These are phyloP conservation scores for Leccinellum albellum DNA, from an alignment of 768 basidiomycete species.

Conservation along the genomic window DNA sequence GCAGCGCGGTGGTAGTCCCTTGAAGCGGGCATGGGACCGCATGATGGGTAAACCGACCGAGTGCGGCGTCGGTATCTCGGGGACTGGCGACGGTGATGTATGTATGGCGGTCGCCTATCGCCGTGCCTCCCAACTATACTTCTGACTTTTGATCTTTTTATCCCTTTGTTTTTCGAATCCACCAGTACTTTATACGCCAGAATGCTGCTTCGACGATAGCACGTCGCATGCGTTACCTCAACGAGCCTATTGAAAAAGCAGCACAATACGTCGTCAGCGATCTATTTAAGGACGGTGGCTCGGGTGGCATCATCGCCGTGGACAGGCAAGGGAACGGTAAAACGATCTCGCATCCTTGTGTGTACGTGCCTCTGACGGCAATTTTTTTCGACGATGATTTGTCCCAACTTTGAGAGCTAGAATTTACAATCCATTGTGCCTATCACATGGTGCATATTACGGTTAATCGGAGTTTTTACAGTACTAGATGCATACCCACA, in stretches of 20 bases:
- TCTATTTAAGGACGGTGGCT: constrained; percentile 53
- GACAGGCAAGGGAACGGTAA: constrained; percentile 67
- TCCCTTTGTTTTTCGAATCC: neutral
- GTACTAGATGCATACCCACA: no score
- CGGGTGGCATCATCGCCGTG: constrained; percentile 73
- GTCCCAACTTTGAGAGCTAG: constrained; percentile 9
- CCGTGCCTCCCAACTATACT: neutral
- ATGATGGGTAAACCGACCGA: constrained; percentile 31
- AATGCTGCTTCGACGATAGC: constrained; percentile 65
- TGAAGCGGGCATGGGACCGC: constrained; percentile 39
- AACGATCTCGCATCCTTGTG: constrained; percentile 8
- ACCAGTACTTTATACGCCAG: constrained; percentile 73
- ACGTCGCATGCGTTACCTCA: constrained; percentile 56
- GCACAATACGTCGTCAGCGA: constrained; percentile 54
- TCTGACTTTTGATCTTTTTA: neutral
- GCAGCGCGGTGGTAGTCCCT: constrained; percentile 34
- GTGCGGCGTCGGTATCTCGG: constrained; percentile 68
- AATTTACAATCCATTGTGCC: neutral
- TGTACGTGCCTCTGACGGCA: constrained; percentile 55
- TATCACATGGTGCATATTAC: no score
- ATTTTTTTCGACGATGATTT: constrained; percentile 71
- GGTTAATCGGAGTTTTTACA: neutral
- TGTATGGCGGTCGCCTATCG: constrained; percentile 38
- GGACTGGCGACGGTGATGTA: constrained; percentile 88
- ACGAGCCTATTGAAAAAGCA: constrained; percentile 56